phyloP scores from a whole-genome alignment of 805 yeast species.

The Pichia cabralensis region DNA sequence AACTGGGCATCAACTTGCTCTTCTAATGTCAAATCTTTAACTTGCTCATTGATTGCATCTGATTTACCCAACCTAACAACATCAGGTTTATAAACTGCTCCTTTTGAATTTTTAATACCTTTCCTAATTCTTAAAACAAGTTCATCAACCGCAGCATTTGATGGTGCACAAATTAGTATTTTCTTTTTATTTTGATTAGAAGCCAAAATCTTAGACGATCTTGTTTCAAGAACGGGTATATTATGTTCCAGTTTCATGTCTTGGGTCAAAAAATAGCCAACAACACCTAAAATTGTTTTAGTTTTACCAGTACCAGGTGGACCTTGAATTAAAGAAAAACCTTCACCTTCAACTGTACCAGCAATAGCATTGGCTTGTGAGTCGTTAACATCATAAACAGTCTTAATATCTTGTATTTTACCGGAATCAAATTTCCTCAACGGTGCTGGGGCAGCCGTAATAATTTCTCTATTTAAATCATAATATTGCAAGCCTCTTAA shows the following conservation, averaged over 20 bases:
- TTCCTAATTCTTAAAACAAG: slow-evolving; percentile 68
- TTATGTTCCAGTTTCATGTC: slow-evolving; percentile 3
- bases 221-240: too few relatives aligned
- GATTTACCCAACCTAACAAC: slow-evolving; percentile 84
- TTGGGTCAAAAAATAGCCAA: slow-evolving; percentile 61
- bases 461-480: slow-evolving; percentile 58
- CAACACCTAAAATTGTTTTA: slow-evolving; percentile 85
- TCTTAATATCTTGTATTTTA: slow-evolving; percentile 34
- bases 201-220: slow-evolving; percentile 9
- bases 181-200: slow-evolving; percentile 32
- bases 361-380: slow-evolving; percentile 90
- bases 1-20: slow-evolving; percentile 66
- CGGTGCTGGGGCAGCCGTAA: slow-evolving; percentile 52
- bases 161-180: slow-evolving; percentile 90
- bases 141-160: slow-evolving; percentile 98
- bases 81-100: slow-evolving; percentile 45
- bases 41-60: slow-evolving; percentile 78
- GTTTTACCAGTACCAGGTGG: slow-evolving; percentile 99
- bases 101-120: slow-evolving; percentile 55
- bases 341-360: slow-evolving; percentile 55
- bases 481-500: slow-evolving; percentile 74
- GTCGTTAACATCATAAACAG: slow-evolving; percentile 53
- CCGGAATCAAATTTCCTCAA: slow-evolving; percentile 28
- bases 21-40: slow-evolving; percentile 75
- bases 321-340: slow-evolving; percentile 90